Percentiles rank a stretch among this genome's conserved stretches.
These are phyloP conservation scores for Aspergillus puulaauensis DNA, from an alignment of 2,329 filamentous ascomycete genomes.

Conservation along the genomic window DNA sequence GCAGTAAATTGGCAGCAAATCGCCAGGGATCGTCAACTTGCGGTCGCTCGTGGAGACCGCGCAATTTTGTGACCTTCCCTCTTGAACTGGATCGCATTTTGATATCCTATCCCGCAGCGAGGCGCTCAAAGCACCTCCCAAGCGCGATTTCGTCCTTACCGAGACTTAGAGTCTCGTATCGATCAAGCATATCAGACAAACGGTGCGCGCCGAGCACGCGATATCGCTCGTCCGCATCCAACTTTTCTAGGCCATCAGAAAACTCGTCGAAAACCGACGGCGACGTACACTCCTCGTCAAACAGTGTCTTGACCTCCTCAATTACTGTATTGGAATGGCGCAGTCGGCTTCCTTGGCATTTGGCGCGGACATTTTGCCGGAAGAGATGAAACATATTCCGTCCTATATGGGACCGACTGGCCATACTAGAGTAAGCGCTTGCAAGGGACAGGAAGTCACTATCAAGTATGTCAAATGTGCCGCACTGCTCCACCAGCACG, in stretches of 20 bases:
- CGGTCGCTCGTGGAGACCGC: not conserved
- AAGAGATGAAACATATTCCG: conserved; percentile 38
- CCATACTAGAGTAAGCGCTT: conserved; percentile 34
- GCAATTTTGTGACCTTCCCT: not conserved
- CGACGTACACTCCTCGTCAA: conserved; percentile 26
- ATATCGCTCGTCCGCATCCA: conserved; percentile 34
- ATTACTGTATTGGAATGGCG: conserved; percentile 22
- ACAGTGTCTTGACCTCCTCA: conserved; percentile 33
- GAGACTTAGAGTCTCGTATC: conserved; percentile 39
- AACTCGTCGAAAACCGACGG: conserved; percentile 30
- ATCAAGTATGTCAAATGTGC: conserved; percentile 33
- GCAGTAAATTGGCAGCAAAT: not conserved
- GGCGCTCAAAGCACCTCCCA: conserved; percentile 10
- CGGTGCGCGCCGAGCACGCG: conserved; percentile 23
- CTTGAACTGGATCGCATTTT: not conserved
- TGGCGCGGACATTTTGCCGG: conserved; percentile 31
- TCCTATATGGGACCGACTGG: conserved; percentile 34
- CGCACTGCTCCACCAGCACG: conserved; percentile 27
- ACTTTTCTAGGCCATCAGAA: conserved; percentile 33
- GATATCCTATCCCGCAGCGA: not conserved
- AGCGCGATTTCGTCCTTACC: conserved; percentile 33
- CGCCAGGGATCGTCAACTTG: not conserved
- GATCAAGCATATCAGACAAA: conserved; percentile 39
- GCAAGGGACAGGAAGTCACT: conserved; percentile 35
- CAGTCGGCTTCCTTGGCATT: conserved; percentile 31